Base-by-base conservation (phyloP, 2,329 filamentous ascomycete species). In the Mollisiaceae sp. region DNA sequence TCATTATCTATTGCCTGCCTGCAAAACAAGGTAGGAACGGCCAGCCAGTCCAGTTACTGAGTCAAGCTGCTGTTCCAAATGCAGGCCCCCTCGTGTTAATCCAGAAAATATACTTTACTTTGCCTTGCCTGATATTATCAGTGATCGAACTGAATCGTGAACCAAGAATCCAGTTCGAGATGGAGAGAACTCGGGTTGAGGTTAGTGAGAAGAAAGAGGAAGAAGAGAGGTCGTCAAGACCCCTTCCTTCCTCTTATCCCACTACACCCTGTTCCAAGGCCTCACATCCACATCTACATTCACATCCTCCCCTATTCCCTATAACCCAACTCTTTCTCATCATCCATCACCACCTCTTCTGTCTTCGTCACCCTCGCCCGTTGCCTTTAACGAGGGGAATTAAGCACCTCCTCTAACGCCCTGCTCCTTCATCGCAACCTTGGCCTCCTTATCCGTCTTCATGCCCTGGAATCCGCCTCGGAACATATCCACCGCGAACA, bases 401-500 rank as follows among this genome's bases (percentile, higher is more conserved):
- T 65, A 68, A 50, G 65, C 64, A n/a, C 66, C 66, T 11, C 67
- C 24, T 15, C 65, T 59, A 27, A 58, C 45, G 22, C 69, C 66
- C 66, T 67, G 61, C 71, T 75, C 72, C 69, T 73, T 73, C 68
- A 75, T 73, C 36, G 69, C 70, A 60, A 54, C 63, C 54, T 70
- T 68, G 60, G 71, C 64, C 68, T 69, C 69, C 58, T 71, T 63
- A 66, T 72, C 73, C 59, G 70, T 72, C 64, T 76, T 73, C 20
- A 67, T 50, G 12, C 62, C 63, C 65, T 72, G 71, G 65, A 77
- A 64, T 47, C 80, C 79, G 62, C 75, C 77, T 76, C 79, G 80
- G 73, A 86, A 81, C 50, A 85, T 72, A 6, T 84, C 80, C 70
- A 81, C 78, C 66, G 77, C 80, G 35, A 81, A 76, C 39, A 87